Percentiles rank a stretch among this genome's conserved stretches.
Conservation (phyloP, 2,329 filamentous ascomycete species). For the Drechslera avenae region DNA sequence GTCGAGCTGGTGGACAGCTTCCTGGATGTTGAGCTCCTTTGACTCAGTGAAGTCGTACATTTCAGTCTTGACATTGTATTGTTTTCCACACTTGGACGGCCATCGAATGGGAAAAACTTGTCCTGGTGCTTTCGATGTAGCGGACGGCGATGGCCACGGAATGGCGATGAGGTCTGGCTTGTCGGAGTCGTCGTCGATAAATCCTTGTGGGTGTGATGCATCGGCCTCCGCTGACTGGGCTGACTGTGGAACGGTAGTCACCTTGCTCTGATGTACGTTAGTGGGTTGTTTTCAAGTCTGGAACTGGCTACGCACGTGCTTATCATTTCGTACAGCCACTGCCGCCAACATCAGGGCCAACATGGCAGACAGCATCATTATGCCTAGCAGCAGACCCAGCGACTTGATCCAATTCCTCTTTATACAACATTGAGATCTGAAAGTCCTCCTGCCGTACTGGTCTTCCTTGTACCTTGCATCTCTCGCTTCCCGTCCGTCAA, state of each 20-base stretch:
- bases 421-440: constrained; percentile 26
- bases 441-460: constrained; percentile 24
- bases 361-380: constrained; percentile 32
- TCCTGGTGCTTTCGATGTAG: constrained; percentile 15
- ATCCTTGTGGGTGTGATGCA: constrained; percentile 16
- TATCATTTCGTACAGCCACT: constrained; percentile 21
- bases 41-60: constrained; percentile 35
- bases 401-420: constrained; percentile 30
- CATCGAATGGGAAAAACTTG: constrained; percentile 43
- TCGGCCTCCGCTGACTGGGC: constrained; percentile 21
- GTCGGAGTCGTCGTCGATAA: constrained; percentile 22
- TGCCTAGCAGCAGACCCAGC: constrained; percentile 22
- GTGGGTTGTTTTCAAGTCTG: not conserved
- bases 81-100: constrained; percentile 41
- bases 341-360: constrained; percentile 29
- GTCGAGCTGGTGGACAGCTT: constrained; percentile 40
- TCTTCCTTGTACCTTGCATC: constrained; percentile 30
- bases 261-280: constrained; percentile 13
- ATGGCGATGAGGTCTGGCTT: constrained; percentile 16
- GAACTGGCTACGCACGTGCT: constrained; percentile 20
- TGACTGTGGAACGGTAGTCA: constrained; percentile 4
- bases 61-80: constrained; percentile 41
- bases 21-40: constrained; percentile 33
- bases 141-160: constrained; percentile 21
- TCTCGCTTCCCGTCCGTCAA: constrained; percentile 24